Conservation (phyloP, 257 asterid species). For the Asclepias syriaca region DNA sequence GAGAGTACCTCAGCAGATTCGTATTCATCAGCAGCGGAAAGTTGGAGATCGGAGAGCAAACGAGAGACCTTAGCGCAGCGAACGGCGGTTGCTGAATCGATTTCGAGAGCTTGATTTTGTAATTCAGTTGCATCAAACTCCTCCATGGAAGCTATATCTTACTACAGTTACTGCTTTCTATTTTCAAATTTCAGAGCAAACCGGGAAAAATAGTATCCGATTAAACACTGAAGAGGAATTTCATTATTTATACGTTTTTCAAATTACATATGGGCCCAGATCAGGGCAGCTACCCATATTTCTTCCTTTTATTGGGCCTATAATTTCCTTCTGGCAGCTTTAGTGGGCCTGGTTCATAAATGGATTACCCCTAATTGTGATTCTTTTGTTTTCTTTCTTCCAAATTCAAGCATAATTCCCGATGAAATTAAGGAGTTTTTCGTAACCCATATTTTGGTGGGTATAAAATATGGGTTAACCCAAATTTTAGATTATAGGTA, state of each 20-base stretch:
- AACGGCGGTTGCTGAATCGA: not conserved
- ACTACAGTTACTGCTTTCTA: not conserved
- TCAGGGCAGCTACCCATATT: no score
- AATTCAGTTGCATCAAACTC: not conserved
- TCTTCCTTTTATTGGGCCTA: no score
- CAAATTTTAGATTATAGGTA: not conserved
- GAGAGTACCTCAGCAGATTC: not conserved
- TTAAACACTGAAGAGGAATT: not conserved
- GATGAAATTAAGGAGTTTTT: no score
- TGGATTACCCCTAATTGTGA: no score
- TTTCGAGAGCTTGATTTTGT: not conserved
- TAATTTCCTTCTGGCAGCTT: no score
- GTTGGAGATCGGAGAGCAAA: not conserved
- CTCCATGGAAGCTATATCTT: not conserved
- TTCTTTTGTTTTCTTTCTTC: no score
- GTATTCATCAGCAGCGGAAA: not conserved
- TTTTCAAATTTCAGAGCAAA: not conserved
- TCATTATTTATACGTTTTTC: not conserved
- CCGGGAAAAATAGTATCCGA: not conserved
- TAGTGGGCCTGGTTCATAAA: no score
- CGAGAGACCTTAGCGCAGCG: constrained; percentile 1
- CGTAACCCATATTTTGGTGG: no score
- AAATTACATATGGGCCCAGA: no score
- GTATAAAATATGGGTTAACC: not conserved
- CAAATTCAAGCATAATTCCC: no score